These are phyloP conservation scores for Euryodendron excelsum DNA, from an alignment of 148 eudicot species.

Conservation along the genomic window DNA sequence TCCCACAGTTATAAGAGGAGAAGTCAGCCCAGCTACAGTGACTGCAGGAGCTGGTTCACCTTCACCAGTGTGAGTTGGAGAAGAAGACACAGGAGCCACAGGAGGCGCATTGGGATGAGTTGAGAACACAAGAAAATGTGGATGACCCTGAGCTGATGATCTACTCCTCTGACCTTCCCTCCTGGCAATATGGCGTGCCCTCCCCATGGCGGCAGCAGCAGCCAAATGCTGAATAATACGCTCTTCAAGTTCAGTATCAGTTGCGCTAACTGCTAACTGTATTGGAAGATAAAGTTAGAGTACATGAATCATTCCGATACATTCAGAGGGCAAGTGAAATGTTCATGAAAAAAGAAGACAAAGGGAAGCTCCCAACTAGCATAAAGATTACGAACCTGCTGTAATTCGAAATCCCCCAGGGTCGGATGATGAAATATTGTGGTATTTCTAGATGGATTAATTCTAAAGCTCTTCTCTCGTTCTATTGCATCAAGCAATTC, in stretches of 20 bases:
- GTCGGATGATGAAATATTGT: slow-evolving; percentile 91
- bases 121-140: slow-evolving; percentile 74
- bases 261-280: slow-evolving; percentile 76
- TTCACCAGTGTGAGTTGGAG: slow-evolving; percentile 42
- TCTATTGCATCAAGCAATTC: slow-evolving; percentile 87
- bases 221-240: slow-evolving; percentile 95
- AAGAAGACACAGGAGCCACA: slow-evolving; percentile 37
- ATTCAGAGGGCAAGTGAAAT: not conserved
- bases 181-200: slow-evolving; percentile 77
- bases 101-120: slow-evolving; percentile 50
- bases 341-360: not conserved
- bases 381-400: slow-evolving; percentile 53
- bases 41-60: slow-evolving; percentile 38
- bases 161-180: slow-evolving; percentile 85
- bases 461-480: slow-evolving; percentile 65
- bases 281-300: slow-evolving; percentile 8
- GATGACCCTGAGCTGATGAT: slow-evolving; percentile 80
- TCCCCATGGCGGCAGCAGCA: slow-evolving; percentile 97
- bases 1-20: slow-evolving; percentile 43
- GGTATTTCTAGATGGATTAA: slow-evolving; percentile 64
- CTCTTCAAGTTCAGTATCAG: slow-evolving; percentile 95
- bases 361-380: not conserved
- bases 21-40: slow-evolving; percentile 35
- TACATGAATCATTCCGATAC: not conserved
- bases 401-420: slow-evolving; percentile 82